A percentile compares a stretch with the other conserved stretches of the same genome.
Evolutionary conservation across 2,329 filamentous ascomycete species (phyloP).

Genomic region (Cryphonectria nitschkei): DNA sequence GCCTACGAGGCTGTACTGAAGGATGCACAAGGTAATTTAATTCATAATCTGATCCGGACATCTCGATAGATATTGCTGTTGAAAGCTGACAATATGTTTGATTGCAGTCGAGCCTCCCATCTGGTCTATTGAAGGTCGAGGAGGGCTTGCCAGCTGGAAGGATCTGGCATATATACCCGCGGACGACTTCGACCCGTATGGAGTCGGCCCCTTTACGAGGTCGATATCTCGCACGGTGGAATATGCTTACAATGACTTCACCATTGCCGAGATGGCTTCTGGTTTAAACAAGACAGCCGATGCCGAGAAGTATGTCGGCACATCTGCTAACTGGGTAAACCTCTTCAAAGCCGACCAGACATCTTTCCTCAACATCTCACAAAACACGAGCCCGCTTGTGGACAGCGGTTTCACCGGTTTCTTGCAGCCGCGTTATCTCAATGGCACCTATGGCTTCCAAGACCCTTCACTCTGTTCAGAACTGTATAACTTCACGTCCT

Average conservation of each 20-base stretch:
- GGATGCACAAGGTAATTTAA: constrained; percentile 57
- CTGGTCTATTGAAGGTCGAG: constrained; percentile 69
- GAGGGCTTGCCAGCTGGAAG: constrained; percentile 73
- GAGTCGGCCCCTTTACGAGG: constrained; percentile 66
- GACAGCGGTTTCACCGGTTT: constrained; percentile 69
- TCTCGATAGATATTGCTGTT: no score
- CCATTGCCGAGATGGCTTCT: constrained; percentile 62
- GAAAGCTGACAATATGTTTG: background rate
- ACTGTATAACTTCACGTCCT: constrained; percentile 44
- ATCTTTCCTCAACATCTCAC: constrained; percentile 43
- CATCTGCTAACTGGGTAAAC: constrained; percentile 66
- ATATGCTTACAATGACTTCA: constrained; percentile 75
- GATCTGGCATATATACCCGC: constrained; percentile 68
- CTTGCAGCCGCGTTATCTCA: constrained; percentile 66
- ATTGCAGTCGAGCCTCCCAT: constrained; percentile 59
- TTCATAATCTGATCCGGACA: no score
- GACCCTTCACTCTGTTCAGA: constrained; percentile 65
- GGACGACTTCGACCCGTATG: constrained; percentile 63
- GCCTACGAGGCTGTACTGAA: constrained; percentile 70
- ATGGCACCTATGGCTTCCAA: constrained; percentile 68
- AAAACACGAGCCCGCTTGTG: constrained; percentile 15
- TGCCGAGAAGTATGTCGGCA: constrained; percentile 57
- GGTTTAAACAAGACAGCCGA: constrained; percentile 57
- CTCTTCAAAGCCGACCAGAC: constrained; percentile 62
- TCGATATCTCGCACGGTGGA: constrained; percentile 72